These are phyloP conservation scores for Aciculoconidium aculeatum DNA, from an alignment of 805 yeast species.

Conservation along the genomic window DNA sequence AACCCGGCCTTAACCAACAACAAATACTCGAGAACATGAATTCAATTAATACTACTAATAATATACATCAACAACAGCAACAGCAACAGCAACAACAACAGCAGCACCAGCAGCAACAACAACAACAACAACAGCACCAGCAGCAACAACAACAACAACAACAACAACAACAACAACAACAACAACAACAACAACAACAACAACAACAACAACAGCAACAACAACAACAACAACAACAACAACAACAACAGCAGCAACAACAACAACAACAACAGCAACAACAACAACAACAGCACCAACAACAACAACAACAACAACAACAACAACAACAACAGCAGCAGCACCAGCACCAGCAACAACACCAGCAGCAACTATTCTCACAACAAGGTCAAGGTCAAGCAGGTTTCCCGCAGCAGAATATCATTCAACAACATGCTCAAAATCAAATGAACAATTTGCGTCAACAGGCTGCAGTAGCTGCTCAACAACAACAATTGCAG, in stretches of 20 bases:
- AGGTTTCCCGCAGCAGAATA: conserved; percentile 16
- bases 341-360: no score
- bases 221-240: conserved; percentile 9
- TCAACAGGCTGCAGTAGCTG: conserved; percentile 35
- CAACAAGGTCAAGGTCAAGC: conserved; percentile 14
- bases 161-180: conserved; percentile 9
- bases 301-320: conserved; percentile 16
- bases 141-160: conserved; percentile 7
- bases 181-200: conserved; percentile 7
- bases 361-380: conserved; percentile 28
- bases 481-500: conserved; percentile 9
- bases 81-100: conserved; percentile 16
- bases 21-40: not conserved
- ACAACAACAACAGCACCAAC: conserved; percentile 11
- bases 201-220: conserved; percentile 9
- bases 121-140: conserved; percentile 8
- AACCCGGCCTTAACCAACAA: not conserved
- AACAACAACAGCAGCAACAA: conserved; percentile 9
- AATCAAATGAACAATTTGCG: conserved; percentile 45
- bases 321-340: no score
- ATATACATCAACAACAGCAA: conserved; percentile 12
- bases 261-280: conserved; percentile 9
- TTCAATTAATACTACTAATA: not conserved
- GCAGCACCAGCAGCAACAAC: conserved; percentile 16
- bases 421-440: conserved; percentile 43